Evolutionary conservation across 768 basidiomycete species (phyloP).

Genomic region (Pilatotrama ljubarskyi): DNA sequence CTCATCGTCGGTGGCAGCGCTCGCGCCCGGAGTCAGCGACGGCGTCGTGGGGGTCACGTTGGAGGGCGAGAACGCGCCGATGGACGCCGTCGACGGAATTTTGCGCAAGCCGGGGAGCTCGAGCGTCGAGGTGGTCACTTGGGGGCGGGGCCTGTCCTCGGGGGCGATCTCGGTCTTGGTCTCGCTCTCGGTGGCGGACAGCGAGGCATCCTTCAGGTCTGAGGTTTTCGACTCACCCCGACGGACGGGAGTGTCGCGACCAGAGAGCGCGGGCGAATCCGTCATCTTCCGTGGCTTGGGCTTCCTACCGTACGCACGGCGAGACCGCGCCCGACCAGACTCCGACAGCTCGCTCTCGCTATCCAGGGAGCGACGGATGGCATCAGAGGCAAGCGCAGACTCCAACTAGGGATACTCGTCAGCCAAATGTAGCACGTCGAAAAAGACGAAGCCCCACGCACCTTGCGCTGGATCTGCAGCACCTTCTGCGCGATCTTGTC

Average conservation of each 20-base stretch:
- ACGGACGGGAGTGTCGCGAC: conserved; percentile 17
- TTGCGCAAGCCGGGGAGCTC: conserved; percentile 32
- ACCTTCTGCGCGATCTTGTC: conserved; percentile 90
- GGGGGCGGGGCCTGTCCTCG: conserved; percentile 16
- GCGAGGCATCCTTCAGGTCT: not conserved
- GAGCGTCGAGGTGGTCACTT: conserved; percentile 10
- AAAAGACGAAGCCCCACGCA: conserved; percentile 36
- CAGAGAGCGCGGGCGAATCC: conserved; percentile 13
- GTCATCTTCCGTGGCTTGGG: conserved; percentile 20
- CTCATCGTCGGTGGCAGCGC: conserved; percentile 63
- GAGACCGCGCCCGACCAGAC: conserved; percentile 15
- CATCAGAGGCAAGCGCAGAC: conserved; percentile 66
- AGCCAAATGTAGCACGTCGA: conserved; percentile 9
- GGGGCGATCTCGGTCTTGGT: conserved; percentile 15
- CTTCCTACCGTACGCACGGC: conserved; percentile 15
- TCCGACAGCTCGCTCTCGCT: conserved; percentile 42
- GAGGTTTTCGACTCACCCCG: not conserved
- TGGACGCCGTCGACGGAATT: conserved; percentile 36
- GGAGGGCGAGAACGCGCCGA: conserved; percentile 29
- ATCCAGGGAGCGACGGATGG: conserved; percentile 43
- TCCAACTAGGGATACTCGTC: conserved; percentile 58
- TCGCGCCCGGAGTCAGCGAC: conserved; percentile 30
- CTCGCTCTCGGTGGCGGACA: conserved; percentile 13
- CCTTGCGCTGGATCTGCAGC: conserved; percentile 88
- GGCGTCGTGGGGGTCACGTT: conserved; percentile 37